These are phyloP conservation scores for Mortierella sp. DNA, from an alignment of 371 early-diverging fungal genomes.

Conservation along the genomic window DNA sequence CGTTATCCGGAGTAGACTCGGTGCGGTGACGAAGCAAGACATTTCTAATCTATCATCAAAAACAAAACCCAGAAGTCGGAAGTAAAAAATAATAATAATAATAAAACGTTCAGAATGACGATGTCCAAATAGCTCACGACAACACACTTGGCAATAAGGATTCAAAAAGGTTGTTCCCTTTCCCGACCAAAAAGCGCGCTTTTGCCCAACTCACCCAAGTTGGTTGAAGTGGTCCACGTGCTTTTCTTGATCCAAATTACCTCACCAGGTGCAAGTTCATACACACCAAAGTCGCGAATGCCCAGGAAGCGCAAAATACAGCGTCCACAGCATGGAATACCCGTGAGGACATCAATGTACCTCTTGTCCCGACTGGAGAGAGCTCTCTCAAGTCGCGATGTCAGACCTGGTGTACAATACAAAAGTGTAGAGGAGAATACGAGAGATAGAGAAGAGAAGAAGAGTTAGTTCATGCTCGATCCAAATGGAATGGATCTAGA, in stretches of 20 bases:
- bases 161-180: too few relatives aligned
- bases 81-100: background rate
- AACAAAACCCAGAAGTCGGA: background rate
- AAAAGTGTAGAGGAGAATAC: background rate
- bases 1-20: too few relatives aligned
- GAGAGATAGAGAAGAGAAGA: background rate
- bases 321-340: slow-evolving; percentile 37
- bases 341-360: slow-evolving; percentile 22
- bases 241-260: background rate
- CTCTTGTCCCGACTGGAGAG: slow-evolving; percentile 1
- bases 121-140: too few relatives aligned
- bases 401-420: slow-evolving; percentile 10
- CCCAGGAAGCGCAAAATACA: slow-evolving; percentile 45
- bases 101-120: background rate
- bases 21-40: too few relatives aligned
- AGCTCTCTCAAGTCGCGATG: slow-evolving; percentile 14
- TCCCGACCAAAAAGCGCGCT: background rate
- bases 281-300: slow-evolving; percentile 33
- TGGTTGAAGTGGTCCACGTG: background rate
- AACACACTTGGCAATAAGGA: too few relatives aligned
- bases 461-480: background rate
- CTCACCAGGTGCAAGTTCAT: slow-evolving; percentile 19
- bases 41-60: too few relatives aligned
- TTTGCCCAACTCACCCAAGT: background rate
- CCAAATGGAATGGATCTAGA: background rate